Evolutionary conservation across 345 rosid genomes (phyloP).

Genomic region (Anastatica hierochuntica): DNA sequence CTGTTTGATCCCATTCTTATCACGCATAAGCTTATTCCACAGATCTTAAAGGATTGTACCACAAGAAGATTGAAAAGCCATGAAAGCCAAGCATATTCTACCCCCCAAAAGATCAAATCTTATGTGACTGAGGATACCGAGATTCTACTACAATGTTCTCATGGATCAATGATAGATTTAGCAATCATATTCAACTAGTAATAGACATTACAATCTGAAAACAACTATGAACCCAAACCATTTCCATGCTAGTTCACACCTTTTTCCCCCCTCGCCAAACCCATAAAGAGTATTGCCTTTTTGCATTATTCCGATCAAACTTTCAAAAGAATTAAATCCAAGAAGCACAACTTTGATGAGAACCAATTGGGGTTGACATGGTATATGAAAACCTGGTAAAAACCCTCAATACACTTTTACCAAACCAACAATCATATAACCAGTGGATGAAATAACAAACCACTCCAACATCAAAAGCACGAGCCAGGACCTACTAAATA

Average conservation of each 20-base stretch:
- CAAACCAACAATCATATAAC: not conserved
- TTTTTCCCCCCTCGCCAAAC: not conserved
- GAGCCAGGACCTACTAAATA: not conserved
- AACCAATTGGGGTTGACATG: not conserved
- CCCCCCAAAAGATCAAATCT: not conserved
- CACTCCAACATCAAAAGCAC: slow-evolving; percentile 2
- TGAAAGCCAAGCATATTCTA: not conserved
- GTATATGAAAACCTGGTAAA: not conserved
- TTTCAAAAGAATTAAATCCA: not conserved
- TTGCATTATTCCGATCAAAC: not conserved
- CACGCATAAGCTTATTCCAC: not conserved
- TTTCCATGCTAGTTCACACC: not conserved
- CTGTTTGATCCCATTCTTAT: not conserved
- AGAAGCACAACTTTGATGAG: not conserved
- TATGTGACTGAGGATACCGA: not conserved
- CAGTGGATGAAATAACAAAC: not conserved
- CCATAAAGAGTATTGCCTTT: not conserved
- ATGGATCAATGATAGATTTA: not conserved
- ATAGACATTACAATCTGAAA: not conserved
- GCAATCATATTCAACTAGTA: not conserved
- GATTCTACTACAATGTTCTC: not conserved
- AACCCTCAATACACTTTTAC: not conserved
- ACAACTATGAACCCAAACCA: not conserved
- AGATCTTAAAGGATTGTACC: not conserved
- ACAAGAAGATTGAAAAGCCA: not conserved